phyloP scores from a whole-genome alignment of 1,139 yeast genomes.

The Sugiyamaella neomexicana region DNA sequence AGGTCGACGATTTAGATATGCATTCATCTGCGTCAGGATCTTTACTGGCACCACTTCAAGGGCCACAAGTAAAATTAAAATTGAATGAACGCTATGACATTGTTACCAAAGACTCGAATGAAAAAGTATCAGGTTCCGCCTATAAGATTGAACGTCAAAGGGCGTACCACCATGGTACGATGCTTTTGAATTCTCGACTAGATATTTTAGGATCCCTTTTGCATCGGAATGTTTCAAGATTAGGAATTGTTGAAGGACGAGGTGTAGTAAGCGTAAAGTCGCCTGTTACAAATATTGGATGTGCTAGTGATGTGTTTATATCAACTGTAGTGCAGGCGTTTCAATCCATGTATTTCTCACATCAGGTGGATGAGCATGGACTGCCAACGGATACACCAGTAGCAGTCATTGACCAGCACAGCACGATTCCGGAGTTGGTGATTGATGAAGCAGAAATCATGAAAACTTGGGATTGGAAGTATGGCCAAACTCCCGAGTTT shows the following conservation, averaged over 20 bases:
- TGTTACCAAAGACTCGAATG: conserved; percentile 47
- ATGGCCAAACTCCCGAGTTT: conserved; percentile 70
- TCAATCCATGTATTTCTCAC: conserved; percentile 18
- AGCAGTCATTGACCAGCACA: conserved; percentile 23
- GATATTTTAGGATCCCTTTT: conserved; percentile 58
- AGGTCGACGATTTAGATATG: neutral
- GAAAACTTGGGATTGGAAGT: conserved; percentile 67
- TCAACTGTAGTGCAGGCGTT: conserved; percentile 49
- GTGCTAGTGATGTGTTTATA: conserved; percentile 51
- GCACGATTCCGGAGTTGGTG: conserved; percentile 51
- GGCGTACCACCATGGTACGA: conserved; percentile 95
- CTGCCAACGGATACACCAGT: conserved; percentile 15
- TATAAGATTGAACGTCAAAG: conserved; percentile 79
- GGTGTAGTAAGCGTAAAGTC: conserved; percentile 79
- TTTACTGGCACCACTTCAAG: conserved; percentile 23
- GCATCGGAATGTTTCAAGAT: conserved; percentile 47
- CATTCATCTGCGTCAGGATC: conserved; percentile 7
- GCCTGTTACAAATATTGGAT: conserved; percentile 64
- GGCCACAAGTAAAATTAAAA: conserved; percentile 41
- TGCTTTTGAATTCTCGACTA: conserved; percentile 72
- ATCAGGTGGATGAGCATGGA: conserved; percentile 24
- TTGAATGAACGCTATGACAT: conserved; percentile 83
- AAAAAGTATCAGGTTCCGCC: conserved; percentile 87
- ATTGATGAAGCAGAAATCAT: conserved; percentile 47
- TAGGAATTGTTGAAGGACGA: conserved; percentile 54